Conservation (phyloP, 1,139 yeast genomes). For the Magnusiomyces paraingens region DNA sequence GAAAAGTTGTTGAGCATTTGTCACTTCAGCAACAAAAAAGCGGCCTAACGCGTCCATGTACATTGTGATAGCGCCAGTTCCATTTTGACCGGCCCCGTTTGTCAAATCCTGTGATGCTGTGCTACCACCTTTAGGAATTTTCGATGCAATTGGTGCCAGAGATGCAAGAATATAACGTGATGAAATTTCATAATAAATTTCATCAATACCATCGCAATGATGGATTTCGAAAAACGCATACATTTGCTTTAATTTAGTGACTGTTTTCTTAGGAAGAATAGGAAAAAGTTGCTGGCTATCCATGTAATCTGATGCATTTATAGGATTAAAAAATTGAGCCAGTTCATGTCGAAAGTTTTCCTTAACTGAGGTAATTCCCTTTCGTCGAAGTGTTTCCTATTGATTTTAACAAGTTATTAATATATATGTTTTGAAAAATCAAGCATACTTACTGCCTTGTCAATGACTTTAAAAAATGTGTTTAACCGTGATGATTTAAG, state of each 20-base stretch:
- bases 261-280: slow-evolving; percentile 17
- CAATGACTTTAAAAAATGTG: slow-evolving; percentile 30
- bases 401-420: neutral
- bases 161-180: slow-evolving; percentile 40
- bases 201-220: slow-evolving; percentile 37
- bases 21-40: slow-evolving; percentile 32
- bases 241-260: slow-evolving; percentile 18
- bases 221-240: slow-evolving; percentile 29
- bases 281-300: slow-evolving; percentile 21
- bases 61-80: slow-evolving; percentile 51
- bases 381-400: slow-evolving; percentile 20
- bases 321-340: slow-evolving; percentile 21
- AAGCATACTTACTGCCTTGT: slow-evolving; percentile 19
- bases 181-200: slow-evolving; percentile 43
- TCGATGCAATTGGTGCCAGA: slow-evolving; percentile 22
- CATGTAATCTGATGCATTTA: slow-evolving; percentile 22
- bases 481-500: slow-evolving; percentile 23
- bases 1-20: slow-evolving; percentile 21
- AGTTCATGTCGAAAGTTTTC: slow-evolving; percentile 23
- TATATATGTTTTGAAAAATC: neutral
- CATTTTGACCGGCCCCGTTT: slow-evolving; percentile 35
- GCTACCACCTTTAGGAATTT: slow-evolving; percentile 8
- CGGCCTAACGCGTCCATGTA: slow-evolving; percentile 50
- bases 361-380: slow-evolving; percentile 22
- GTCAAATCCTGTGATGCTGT: slow-evolving; percentile 25